Conservation (phyloP, 768 basidiomycete species). For the Podaxis sp. region DNA sequence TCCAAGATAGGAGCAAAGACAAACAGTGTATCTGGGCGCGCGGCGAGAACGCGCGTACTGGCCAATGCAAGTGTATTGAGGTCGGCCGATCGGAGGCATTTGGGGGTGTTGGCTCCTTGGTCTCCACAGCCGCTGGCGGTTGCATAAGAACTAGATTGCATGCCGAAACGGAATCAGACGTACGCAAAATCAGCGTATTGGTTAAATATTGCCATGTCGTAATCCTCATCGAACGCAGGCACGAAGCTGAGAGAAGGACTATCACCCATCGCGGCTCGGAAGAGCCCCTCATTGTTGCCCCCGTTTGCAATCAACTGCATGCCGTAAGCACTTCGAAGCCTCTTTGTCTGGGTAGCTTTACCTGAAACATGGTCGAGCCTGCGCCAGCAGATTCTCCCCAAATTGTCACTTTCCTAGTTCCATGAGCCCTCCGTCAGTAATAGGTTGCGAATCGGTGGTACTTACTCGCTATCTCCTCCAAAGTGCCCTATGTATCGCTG, state of each 20-base stretch:
- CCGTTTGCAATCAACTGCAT: slow-evolving; percentile 36
- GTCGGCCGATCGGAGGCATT: slow-evolving; percentile 32
- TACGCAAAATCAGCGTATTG: slow-evolving; percentile 36
- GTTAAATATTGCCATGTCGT: slow-evolving; percentile 32
- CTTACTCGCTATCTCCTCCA: slow-evolving; percentile 35
- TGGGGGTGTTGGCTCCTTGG: slow-evolving; percentile 22
- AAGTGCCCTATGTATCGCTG: slow-evolving; percentile 34
- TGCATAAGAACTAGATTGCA: background rate
- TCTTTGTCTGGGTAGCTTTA: slow-evolving; percentile 14
- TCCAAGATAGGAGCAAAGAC: slow-evolving; percentile 39
- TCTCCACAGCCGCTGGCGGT: slow-evolving; percentile 25
- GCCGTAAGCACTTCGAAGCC: background rate
- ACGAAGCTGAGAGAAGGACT: slow-evolving; percentile 39
- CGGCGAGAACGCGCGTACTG: slow-evolving; percentile 27
- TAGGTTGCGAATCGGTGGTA: background rate
- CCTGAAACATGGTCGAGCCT: slow-evolving; percentile 41
- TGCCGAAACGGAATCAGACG: slow-evolving; percentile 12
- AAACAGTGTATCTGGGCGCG: slow-evolving; percentile 32
- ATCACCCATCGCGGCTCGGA: slow-evolving; percentile 41
- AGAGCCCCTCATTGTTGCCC: slow-evolving; percentile 35
- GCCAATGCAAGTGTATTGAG: slow-evolving; percentile 29
- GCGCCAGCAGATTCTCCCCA: slow-evolving; percentile 44
- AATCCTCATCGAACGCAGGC: slow-evolving; percentile 31
- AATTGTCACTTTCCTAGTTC: slow-evolving; percentile 35
- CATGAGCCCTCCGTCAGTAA: background rate